These are phyloP conservation scores for Fusarium mundagurra DNA, from an alignment of 2,329 filamentous ascomycete genomes.

Conservation along the genomic window DNA sequence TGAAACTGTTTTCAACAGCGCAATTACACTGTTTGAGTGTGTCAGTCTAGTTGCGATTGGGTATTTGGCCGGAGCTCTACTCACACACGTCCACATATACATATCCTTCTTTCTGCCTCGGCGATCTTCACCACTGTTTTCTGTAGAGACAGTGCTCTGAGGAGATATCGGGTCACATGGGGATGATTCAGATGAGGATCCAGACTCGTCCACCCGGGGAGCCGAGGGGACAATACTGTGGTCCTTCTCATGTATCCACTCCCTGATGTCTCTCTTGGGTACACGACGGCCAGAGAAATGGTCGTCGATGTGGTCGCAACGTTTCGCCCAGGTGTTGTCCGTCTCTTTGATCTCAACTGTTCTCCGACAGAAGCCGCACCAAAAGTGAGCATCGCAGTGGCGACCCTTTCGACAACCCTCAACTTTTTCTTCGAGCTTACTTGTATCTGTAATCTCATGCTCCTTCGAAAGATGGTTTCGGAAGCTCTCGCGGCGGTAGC, in stretches of 20 bases:
- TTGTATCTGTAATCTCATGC: constrained; percentile 53
- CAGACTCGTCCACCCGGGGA: neutral
- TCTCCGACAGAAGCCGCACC: constrained; percentile 84
- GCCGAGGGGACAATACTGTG: neutral
- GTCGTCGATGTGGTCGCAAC: constrained; percentile 78
- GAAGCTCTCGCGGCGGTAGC: constrained; percentile 68
- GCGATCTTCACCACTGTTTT: constrained; percentile 1
- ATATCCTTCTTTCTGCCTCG: constrained; percentile 22
- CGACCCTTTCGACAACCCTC: constrained; percentile 69
- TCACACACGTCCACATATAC: constrained; percentile 47
- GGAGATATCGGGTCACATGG: constrained; percentile 6
- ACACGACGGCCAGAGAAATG: constrained; percentile 68
- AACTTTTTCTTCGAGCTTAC: constrained; percentile 54
- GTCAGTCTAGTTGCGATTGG: constrained; percentile 5
- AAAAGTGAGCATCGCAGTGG: constrained; percentile 74
- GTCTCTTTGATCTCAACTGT: constrained; percentile 60
- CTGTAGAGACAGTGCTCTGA: neutral
- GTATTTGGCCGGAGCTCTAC: constrained; percentile 12
- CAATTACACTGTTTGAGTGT: constrained; percentile 35
- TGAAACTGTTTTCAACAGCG: neutral
- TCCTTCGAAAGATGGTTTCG: constrained; percentile 66
- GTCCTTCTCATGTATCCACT: constrained; percentile 61
- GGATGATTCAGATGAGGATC: constrained; percentile 2
- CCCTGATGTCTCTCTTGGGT: constrained; percentile 56
- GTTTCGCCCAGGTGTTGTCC: constrained; percentile 64